A percentile compares a stretch with the other conserved stretches of the same genome.
phyloP scores from a whole-genome alignment of 2,329 filamentous ascomycete species.

The Graphilbum ipis-grandicollis region DNA sequence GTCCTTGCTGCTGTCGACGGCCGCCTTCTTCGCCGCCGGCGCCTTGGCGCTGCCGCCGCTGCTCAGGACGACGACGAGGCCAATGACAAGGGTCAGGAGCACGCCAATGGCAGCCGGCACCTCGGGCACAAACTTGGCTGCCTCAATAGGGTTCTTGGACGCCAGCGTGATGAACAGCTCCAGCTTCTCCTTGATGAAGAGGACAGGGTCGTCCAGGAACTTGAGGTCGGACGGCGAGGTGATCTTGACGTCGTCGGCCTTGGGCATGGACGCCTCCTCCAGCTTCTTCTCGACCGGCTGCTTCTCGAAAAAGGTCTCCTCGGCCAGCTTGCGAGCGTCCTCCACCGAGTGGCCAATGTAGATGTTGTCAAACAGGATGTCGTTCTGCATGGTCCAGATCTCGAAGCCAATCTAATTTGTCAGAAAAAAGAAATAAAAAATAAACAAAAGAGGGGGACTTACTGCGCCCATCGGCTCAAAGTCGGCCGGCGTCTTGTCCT shows the following conservation, averaged over 20 bases:
- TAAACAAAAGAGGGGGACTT: slow-evolving; percentile 27
- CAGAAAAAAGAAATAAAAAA: slow-evolving; percentile 3
- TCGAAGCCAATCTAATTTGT: slow-evolving; percentile 73
- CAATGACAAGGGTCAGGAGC: slow-evolving; percentile 51
- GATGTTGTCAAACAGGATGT: slow-evolving; percentile 99
- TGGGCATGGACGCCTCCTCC: slow-evolving; percentile 66
- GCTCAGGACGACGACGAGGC: slow-evolving; percentile 36
- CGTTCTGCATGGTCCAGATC: slow-evolving; percentile 99
- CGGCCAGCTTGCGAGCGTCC: slow-evolving; percentile 76
- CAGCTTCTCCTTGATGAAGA: slow-evolving; percentile 81
- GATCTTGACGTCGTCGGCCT: slow-evolving; percentile 47
- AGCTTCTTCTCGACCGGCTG: slow-evolving; percentile 62
- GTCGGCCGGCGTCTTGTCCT: slow-evolving; percentile 93
- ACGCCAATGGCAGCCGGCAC: slow-evolving; percentile 67
- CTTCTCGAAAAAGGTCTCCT: slow-evolving; percentile 86
- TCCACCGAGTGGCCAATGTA: slow-evolving; percentile 96
- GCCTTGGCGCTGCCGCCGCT: slow-evolving; percentile 48
- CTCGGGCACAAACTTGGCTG: slow-evolving; percentile 80
- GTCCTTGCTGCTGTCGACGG: slow-evolving; percentile 44
- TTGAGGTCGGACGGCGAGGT: slow-evolving; percentile 54
- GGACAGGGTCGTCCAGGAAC: slow-evolving; percentile 82
- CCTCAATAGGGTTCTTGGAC: slow-evolving; percentile 66
- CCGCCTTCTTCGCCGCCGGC: slow-evolving; percentile 52
- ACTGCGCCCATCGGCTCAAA: slow-evolving; percentile 96
- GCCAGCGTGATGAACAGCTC: slow-evolving; percentile 77